phyloP scores from a whole-genome alignment of 2,329 filamentous ascomycete genomes.

The Stenocarpella maydis region DNA sequence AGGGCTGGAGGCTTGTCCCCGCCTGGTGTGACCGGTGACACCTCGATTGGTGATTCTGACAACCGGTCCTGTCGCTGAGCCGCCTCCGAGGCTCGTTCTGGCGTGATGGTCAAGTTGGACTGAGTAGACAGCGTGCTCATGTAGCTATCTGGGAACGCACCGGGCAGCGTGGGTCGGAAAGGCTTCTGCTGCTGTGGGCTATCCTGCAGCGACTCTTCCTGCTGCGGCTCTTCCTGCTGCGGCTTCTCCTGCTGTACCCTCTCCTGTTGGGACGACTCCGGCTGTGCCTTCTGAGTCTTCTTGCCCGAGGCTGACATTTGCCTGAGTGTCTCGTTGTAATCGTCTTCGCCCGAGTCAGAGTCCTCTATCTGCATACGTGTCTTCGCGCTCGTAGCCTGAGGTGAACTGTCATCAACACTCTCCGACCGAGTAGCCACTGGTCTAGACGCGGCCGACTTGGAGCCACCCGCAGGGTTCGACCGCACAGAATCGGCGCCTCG shows the following conservation, averaged over 20 bases:
- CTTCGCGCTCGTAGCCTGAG: constrained; percentile 66
- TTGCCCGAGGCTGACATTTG: constrained; percentile 42
- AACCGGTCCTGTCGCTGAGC: constrained; percentile 53
- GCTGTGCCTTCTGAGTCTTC: constrained; percentile 3
- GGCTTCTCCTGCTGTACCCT: constrained; percentile 29
- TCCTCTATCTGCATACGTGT: constrained; percentile 74
- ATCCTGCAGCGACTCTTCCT: constrained; percentile 38
- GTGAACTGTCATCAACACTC: constrained; percentile 57
- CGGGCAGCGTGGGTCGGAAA: constrained; percentile 48
- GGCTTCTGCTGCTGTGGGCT: constrained; percentile 18
- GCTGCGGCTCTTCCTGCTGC: constrained; percentile 45
- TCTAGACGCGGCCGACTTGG: constrained; percentile 53
- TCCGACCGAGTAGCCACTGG: constrained; percentile 50
- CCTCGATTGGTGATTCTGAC: constrained; percentile 74
- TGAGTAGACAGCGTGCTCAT: constrained; percentile 43
- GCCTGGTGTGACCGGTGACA: constrained; percentile 61
- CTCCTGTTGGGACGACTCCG: constrained; percentile 9
- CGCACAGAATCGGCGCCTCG: constrained; percentile 44
- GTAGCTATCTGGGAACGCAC: constrained; percentile 53
- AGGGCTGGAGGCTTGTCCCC: constrained; percentile 68
- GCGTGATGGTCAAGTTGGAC: constrained; percentile 41
- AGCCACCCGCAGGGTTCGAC: constrained; percentile 52
- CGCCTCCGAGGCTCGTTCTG: constrained; percentile 44
- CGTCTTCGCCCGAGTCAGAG: constrained; percentile 67
- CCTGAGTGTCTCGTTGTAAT: constrained; percentile 45